phyloP scores from a whole-genome alignment of 2,329 filamentous ascomycete species.

The Amphichorda felina region DNA sequence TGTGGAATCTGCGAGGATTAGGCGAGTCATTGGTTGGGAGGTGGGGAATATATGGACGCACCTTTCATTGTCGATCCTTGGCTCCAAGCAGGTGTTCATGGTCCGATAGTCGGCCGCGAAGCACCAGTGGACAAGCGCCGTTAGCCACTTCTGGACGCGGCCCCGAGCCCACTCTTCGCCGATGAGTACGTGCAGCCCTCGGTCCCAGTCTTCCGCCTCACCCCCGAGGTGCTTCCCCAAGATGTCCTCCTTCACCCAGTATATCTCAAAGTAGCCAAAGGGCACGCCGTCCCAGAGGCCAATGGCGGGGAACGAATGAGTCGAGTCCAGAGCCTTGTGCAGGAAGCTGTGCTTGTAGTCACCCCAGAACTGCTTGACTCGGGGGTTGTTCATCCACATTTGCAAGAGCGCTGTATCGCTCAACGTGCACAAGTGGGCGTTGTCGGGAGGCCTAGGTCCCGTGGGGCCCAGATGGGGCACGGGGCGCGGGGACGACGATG shows the following conservation, averaged over 20 bases:
- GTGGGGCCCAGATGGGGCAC: conserved; percentile 53
- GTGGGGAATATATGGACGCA: conserved; percentile 27
- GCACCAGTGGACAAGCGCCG: conserved; percentile 77
- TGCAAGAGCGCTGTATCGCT: conserved; percentile 54
- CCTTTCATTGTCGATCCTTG: conserved; percentile 83
- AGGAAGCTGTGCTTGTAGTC: conserved; percentile 56
- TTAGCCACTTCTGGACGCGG: conserved; percentile 71
- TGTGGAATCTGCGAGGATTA: conserved; percentile 18
- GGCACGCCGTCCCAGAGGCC: conserved; percentile 91
- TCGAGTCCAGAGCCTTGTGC: conserved; percentile 46
- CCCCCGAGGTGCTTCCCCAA: conserved; percentile 58
- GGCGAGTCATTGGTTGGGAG: background rate
- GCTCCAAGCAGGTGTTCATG: conserved; percentile 74
- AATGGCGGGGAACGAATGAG: conserved; percentile 80
- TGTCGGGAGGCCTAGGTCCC: conserved; percentile 25
- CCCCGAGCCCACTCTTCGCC: conserved; percentile 90
- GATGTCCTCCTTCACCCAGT: conserved; percentile 92
- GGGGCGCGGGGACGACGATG: conserved; percentile 53
- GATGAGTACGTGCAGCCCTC: conserved; percentile 78
- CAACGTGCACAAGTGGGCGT: conserved; percentile 26
- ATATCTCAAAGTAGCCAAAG: conserved; percentile 95
- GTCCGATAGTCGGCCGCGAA: conserved; percentile 70
- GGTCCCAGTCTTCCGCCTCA: conserved; percentile 66
- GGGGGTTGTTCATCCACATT: conserved; percentile 79
- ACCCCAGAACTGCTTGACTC: conserved; percentile 81